Base-by-base conservation (phyloP, 1,139 yeast species). In the Kodamaea arcana region DNA sequence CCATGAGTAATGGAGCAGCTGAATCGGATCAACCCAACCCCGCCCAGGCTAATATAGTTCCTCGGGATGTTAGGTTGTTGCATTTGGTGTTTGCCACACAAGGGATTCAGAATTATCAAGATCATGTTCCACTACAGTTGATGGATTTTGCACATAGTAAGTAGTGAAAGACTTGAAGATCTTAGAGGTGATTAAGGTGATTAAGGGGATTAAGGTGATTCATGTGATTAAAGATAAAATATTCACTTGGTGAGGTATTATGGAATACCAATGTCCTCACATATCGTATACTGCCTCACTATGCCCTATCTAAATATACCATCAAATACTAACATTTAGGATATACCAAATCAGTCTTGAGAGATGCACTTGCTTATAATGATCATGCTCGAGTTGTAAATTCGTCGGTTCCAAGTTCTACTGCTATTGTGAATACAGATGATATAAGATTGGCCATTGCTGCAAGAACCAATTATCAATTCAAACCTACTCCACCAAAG, bases 401-500 rank as follows among this genome's bases (percentile, higher is more conserved):
- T 11, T 49, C 58, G 48, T 48, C 60, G 28, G 67, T 60, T 31
- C 54, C 73, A 13, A 62, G 51, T 32, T 47, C 73, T 43, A 65
- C 63, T 42, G 61, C 72, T 5, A 73, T 76, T 2, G 70, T 90
- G 14, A 77, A 87, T 12, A 85, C 94, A 4, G 97, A 94, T 44
- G 98, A 94, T 52, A 74, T 92, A 33, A 72, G 97, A 45, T 69
- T 92, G 45, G 97, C 97, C 1, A 87, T 92, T 17, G 94, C 94
- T 1, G 94, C 98, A 0, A 70, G 95, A 39, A 86, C 95, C 14
- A 88, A 86, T 56, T 87, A 88, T 55, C 97, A 92, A 58, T 92
- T 92, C 69, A 88, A 87, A 57, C 97, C 97, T 1, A 83, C 94
- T 1, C 95, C 96, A 5, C 95, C 95, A 3, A 92, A 92, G 58